Base-by-base conservation (phyloP, 805 yeast genomes). In the Naumovozyma castellii region DNA sequence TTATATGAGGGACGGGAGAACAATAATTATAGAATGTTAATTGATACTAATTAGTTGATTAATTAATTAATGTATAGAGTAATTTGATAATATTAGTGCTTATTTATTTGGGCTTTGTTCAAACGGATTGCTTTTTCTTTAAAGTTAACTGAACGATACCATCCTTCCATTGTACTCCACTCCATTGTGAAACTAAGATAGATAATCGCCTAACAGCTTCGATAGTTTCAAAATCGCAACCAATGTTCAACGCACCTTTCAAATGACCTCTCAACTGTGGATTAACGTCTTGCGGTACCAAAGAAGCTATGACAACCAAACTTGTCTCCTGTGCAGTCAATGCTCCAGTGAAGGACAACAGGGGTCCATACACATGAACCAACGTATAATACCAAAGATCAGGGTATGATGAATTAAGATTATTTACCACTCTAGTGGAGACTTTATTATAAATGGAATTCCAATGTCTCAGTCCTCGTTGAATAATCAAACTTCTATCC, bases 191-290 rank as follows among this genome's bases (percentile, higher is more conserved):
- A 18, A 86, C 64, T 42, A 74, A 72, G 36, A 84, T 71, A 3
- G 82, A 78, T 63, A 87, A 52, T 12, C 64, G 65, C 37, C 94
- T 68, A 9, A 76, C 72, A 2, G 75, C 76, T 37, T 68, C 66
- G 22, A 86, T 66, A 43, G 81, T 82, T 38, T 78, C 83, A 20
- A 57, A 53, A 8, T 82, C 67, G 6, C 84, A 81, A 0, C 95
- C 95, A 20, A 77, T 73, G 52, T 85, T 86, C 37, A 78, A 45
- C 0, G 95, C 96, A 0, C 97, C 97, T 57, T 72, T 75, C 44
- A 88, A 68, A 56, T 88, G 97, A 0, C 97, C 97, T 61, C 85
- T 84, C 48, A 88, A 68, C 52, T 88, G 96, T 0, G 95, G 95
- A 49, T 84, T 85, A 9, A 88, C 96, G 59, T 88, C 94, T 56